Evolutionary conservation across 1,284 basidiomycete genomes (phyloP).

Genomic region (Chiua sp.): DNA sequence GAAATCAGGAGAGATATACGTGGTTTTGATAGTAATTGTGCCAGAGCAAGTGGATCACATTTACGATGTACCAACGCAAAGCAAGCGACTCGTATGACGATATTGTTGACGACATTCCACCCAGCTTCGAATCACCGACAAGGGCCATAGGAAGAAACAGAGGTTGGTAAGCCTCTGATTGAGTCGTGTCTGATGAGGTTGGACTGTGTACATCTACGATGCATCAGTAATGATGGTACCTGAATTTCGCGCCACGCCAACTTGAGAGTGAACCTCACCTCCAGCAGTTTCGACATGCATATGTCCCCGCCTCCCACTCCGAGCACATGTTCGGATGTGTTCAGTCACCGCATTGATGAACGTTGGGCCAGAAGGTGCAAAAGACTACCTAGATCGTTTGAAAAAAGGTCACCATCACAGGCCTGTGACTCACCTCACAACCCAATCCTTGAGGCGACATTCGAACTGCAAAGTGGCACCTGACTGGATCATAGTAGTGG

Average conservation of each 20-base stretch:
- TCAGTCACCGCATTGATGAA: conserved; percentile 72
- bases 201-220: conserved; percentile 90
- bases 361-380: conserved; percentile 63
- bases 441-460: too few relatives aligned
- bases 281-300: conserved; percentile 97
- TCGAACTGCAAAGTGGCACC: too few relatives aligned
- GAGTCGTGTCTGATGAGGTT: conserved; percentile 84
- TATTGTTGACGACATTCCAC: conserved; percentile 95
- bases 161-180: conserved; percentile 84
- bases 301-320: conserved; percentile 45
- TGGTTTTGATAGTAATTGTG: conserved; percentile 88
- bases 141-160: conserved; percentile 88
- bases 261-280: conserved; percentile 64
- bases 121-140: conserved; percentile 88
- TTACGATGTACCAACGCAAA: conserved; percentile 90
- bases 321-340: conserved; percentile 63
- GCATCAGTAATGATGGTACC: conserved; percentile 7
- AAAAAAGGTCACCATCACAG: background rate
- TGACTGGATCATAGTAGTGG: too few relatives aligned
- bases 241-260: background rate
- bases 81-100: too few relatives aligned
- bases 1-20: conserved; percentile 86
- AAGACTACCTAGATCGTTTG: conserved; percentile 18
- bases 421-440: conserved; percentile 26
- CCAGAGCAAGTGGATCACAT: conserved; percentile 89